phyloP scores from a whole-genome alignment of 2,329 filamentous ascomycete species.

The Aspergillus fructus region DNA sequence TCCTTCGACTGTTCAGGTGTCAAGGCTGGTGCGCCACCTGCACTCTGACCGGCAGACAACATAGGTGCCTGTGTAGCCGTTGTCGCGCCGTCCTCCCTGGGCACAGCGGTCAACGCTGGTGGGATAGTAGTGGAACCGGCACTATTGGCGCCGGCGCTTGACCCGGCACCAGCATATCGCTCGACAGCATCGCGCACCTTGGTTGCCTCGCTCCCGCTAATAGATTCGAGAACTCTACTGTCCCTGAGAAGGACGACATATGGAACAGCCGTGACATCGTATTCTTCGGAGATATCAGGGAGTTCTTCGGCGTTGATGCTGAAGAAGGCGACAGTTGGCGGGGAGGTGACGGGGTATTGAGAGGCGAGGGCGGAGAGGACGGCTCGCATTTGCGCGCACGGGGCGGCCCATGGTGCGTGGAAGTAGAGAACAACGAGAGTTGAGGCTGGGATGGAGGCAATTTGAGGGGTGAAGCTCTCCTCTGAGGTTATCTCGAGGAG shows the following conservation, averaged over 20 bases:
- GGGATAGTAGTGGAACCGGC: constrained; percentile 38
- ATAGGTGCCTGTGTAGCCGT: constrained; percentile 32
- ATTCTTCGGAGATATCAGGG: constrained; percentile 84
- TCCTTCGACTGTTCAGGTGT: constrained; percentile 67
- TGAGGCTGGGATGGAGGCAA: constrained; percentile 64
- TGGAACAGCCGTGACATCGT: constrained; percentile 92
- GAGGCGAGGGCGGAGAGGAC: constrained; percentile 82
- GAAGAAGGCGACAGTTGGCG: constrained; percentile 74
- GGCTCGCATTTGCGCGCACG: constrained; percentile 89
- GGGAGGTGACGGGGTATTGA: constrained; percentile 71
- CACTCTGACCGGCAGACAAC: constrained; percentile 9
- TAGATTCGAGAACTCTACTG: constrained; percentile 73
- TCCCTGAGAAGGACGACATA: constrained; percentile 81
- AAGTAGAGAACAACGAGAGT: constrained; percentile 87
- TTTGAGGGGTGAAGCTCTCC: constrained; percentile 68
- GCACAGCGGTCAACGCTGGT: constrained; percentile 40
- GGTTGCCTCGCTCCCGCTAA: constrained; percentile 85
- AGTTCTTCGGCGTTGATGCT: constrained; percentile 93
- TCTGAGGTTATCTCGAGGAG: constrained; percentile 76
- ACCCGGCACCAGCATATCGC: constrained; percentile 62
- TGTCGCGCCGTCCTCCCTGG: constrained; percentile 33
- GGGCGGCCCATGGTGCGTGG: constrained; percentile 94
- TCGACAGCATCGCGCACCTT: constrained; percentile 86
- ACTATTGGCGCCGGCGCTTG: constrained; percentile 25
- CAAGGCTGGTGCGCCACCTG: constrained; percentile 20